These are phyloP conservation scores for Citrullus amarus DNA, from an alignment of 306 rosid genomes.

Conservation along the genomic window DNA sequence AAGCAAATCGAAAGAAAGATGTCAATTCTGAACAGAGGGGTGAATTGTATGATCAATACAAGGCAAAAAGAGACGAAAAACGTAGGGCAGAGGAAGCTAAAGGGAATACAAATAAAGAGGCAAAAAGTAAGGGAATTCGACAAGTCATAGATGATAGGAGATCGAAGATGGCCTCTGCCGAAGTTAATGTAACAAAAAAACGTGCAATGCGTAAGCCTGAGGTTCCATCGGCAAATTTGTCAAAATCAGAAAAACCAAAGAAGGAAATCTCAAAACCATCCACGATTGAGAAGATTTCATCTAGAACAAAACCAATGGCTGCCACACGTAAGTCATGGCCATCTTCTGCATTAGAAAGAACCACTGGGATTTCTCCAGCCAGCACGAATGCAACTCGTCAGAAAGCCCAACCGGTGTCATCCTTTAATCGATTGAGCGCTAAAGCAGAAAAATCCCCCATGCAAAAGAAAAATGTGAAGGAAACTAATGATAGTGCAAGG, in stretches of 20 bases:
- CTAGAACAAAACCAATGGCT: constrained; percentile 55
- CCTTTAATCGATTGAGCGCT: constrained; percentile 33
- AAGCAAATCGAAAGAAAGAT: constrained; percentile 45
- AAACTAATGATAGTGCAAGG: constrained; percentile 26
- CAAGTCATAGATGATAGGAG: constrained; percentile 52
- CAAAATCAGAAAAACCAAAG: constrained; percentile 39
- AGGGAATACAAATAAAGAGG: constrained; percentile 50
- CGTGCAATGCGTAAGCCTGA: constrained; percentile 34
- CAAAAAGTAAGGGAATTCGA: constrained; percentile 54
- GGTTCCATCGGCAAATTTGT: constrained; percentile 31
- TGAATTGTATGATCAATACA: constrained; percentile 65
- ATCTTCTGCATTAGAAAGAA: constrained; percentile 55
- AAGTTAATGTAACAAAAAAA: constrained; percentile 34
- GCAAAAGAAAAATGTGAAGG: constrained; percentile 51
- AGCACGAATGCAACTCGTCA: constrained; percentile 45
- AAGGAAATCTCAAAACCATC: constrained; percentile 47
- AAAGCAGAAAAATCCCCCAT: constrained; percentile 44
- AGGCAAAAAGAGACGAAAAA: constrained; percentile 81
- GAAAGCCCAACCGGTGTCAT: constrained; percentile 31
- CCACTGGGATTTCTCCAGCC: constrained; percentile 47
- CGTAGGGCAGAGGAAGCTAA: constrained; percentile 49
- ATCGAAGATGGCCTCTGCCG: constrained; percentile 52
- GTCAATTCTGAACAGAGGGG: constrained; percentile 56
- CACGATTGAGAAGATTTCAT: constrained; percentile 29
- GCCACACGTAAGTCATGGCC: constrained; percentile 87